Evolutionary conservation across 2,329 filamentous ascomycete genomes (phyloP).

Genomic region (Xylariaceae sp.): DNA sequence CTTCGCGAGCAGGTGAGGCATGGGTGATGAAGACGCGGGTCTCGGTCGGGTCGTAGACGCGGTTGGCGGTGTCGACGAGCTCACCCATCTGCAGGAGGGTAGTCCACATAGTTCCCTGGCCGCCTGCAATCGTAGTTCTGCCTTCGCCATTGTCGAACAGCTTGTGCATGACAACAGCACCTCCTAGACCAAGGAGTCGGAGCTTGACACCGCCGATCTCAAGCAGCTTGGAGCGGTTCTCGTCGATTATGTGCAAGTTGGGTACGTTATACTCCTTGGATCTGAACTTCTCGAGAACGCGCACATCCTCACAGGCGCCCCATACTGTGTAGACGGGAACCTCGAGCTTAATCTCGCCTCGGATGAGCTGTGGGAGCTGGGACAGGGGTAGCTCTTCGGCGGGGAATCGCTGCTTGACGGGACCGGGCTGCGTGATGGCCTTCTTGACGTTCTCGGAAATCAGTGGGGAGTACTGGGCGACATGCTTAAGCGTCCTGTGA

Average conservation of each 20-base stretch:
- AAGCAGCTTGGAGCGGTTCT: constrained; percentile 91
- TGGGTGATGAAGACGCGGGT: constrained; percentile 96
- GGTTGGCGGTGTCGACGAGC: constrained; percentile 94
- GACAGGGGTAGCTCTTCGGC: constrained; percentile 85
- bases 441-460: constrained; percentile 76
- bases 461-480: constrained; percentile 95
- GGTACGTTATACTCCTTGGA: constrained; percentile 97
- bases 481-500: constrained; percentile 87
- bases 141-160: constrained; percentile 98
- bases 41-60: constrained; percentile 97
- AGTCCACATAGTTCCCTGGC: constrained; percentile 99
- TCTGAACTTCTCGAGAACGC: constrained; percentile 94
- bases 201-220: constrained; percentile 96
- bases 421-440: constrained; percentile 62
- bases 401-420: constrained; percentile 82
- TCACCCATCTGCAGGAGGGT: constrained; percentile 97
- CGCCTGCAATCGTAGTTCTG: constrained; percentile 94
- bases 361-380: constrained; percentile 84
- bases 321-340: constrained; percentile 98
- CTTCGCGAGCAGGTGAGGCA: constrained; percentile 92
- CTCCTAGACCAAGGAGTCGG: constrained; percentile 86
- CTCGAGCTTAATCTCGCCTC: constrained; percentile 84
- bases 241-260: constrained; percentile 97
- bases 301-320: constrained; percentile 98
- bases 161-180: constrained; percentile 99